Conservation (phyloP, 2,329 filamentous ascomycete species). For the Metarhizium robertsii region DNA sequence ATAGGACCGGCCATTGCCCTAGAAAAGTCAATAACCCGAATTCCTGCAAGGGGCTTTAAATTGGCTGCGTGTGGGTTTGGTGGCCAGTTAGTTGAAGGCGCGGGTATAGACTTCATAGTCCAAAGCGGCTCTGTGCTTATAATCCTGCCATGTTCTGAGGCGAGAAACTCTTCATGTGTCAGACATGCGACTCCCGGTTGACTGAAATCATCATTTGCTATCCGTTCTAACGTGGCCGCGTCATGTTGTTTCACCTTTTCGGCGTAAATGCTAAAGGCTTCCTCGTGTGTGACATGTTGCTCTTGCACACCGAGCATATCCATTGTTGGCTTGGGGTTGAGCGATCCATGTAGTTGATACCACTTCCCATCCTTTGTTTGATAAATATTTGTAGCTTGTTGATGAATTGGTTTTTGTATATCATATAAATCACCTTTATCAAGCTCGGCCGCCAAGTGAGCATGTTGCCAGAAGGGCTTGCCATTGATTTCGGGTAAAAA, state of each 20-base stretch:
- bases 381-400: conserved; percentile 24
- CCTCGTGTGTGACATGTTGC: conserved; percentile 15
- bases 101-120: neutral
- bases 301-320: conserved; percentile 21
- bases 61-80: neutral
- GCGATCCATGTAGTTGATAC: conserved; percentile 25
- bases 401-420: conserved; percentile 17
- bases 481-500: neutral
- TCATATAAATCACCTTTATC: neutral
- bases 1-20: conserved; percentile 25
- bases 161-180: conserved; percentile 22
- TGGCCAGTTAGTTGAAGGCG: neutral
- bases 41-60: conserved; percentile 19
- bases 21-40: conserved; percentile 25
- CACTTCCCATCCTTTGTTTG: conserved; percentile 22
- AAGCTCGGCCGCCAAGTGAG: neutral
- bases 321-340: conserved; percentile 21
- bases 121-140: neutral
- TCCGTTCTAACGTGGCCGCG: conserved; percentile 18
- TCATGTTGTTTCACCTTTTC: conserved; percentile 16
- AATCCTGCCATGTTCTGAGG: conserved; percentile 15
- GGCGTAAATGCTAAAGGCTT: conserved; percentile 17
- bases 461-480: neutral
- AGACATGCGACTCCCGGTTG: conserved; percentile 23
- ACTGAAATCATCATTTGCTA: conserved; percentile 22